Conservation (phyloP, 768 basidiomycete species). For the Dendrothele bispora region DNA sequence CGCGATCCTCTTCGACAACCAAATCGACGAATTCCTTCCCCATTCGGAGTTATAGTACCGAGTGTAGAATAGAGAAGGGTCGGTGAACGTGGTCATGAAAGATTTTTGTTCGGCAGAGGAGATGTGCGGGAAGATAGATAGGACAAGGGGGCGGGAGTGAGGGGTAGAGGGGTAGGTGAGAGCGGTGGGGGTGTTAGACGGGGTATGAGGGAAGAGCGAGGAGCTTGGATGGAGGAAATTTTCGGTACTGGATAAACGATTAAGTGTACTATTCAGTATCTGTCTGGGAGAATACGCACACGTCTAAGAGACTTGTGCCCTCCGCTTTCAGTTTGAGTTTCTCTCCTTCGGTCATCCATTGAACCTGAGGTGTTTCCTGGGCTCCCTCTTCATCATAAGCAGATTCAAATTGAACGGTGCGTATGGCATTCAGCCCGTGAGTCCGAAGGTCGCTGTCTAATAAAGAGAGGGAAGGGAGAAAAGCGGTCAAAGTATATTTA, state of each 20-base stretch:
- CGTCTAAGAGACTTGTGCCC: conserved; percentile 13
- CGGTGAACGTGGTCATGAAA: conserved; percentile 14
- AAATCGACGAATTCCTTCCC: conserved; percentile 24
- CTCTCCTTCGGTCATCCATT: conserved; percentile 18
- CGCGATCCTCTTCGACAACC: too few species aligned
- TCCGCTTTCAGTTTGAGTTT: conserved; percentile 14
- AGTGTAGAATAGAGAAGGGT: conserved; percentile 18
- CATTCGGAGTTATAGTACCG: conserved; percentile 18
- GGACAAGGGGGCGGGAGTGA: conserved; percentile 9
- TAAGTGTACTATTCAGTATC: background rate
- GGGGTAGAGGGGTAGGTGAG: background rate
- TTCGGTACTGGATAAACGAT: conserved; percentile 7
- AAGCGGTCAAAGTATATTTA: too few species aligned
- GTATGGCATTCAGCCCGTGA: too few species aligned
- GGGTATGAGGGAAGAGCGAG: too few species aligned
- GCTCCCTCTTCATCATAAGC: background rate
- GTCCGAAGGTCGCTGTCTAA: too few species aligned
- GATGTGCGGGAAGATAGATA: conserved; percentile 2
- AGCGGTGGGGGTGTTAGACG: background rate
- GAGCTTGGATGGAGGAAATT: background rate
- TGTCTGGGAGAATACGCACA: too few species aligned
- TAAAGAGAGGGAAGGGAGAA: too few species aligned
- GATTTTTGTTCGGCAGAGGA: conserved; percentile 12
- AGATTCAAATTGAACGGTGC: background rate
- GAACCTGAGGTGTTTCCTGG: conserved; percentile 10